Base-by-base conservation (phyloP, 495 filamentous ascomycete species). In the Chaetomium fimeti region DNA sequence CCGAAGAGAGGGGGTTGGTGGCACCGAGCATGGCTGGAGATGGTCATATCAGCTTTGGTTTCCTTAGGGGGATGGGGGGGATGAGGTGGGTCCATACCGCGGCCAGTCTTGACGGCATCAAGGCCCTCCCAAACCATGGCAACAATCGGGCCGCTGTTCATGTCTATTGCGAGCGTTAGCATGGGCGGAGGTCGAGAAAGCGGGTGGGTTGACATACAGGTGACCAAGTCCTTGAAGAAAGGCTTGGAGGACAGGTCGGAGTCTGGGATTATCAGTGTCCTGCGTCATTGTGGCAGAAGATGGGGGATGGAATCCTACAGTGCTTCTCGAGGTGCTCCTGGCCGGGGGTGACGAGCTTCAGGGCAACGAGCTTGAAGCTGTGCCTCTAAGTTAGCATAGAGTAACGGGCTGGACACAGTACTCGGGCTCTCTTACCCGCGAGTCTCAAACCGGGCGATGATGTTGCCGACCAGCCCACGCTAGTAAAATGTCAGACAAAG, bases 121-220 rank as follows among this genome's bases (percentile, higher is more conserved):
- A 88, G 88, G 71, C 94, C 94, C 79, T 98, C 91, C 94, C 94
- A 98, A 78, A 98, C 88, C 93, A 97, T 98, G 79, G 94, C 94
- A 84, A 84, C 88, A 83, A 98, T 92, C 72, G 94, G 94, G 76
- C 94, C 94, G 82, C 87, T 90, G 79, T 89, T 84, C 94, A 98
- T 98, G 85, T 98, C 92, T 97, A 67, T 68, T 18, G 18, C 57
- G 11, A 45, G 32, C 49, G 73, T 78, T 62, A 81, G 76, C 29
- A 60, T 24, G 57, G 57, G 24, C 53, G 66, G 54, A 40, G 51
- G 63, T 65, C 5, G 43, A n/a, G 42, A 1, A 27, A 42, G 40
- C 15, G 45, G 13, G n/a, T 5, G 25, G 20, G 18, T 32, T 0
- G 22, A 62, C 79, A 45, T 82, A 96, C 91, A 96, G 77, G 90